These are phyloP conservation scores for Hypoxylon cercidicola DNA, from an alignment of 495 filamentous ascomycete genomes.

Conservation along the genomic window DNA sequence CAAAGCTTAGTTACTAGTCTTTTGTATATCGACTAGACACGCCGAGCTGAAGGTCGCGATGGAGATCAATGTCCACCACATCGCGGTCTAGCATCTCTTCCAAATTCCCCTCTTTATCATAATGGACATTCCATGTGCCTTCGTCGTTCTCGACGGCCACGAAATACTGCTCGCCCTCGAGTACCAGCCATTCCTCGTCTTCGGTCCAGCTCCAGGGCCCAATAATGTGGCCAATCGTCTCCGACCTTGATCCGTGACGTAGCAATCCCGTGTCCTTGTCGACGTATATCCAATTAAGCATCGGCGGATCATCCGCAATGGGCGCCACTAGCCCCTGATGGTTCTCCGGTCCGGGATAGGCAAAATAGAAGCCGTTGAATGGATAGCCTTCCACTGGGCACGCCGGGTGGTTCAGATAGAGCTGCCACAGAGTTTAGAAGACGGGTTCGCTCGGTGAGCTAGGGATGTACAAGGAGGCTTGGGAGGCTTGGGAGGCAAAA, in stretches of 20 bases:
- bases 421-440: constrained; percentile 41
- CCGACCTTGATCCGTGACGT: constrained; percentile 62
- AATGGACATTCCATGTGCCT: constrained; percentile 58
- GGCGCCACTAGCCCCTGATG: constrained; percentile 68
- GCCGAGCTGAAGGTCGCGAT: constrained; percentile 46
- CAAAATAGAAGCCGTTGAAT: constrained; percentile 70
- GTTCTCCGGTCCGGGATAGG: constrained; percentile 64
- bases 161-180: constrained; percentile 57
- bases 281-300: constrained; percentile 73
- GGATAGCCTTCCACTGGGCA: constrained; percentile 59
- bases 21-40: constrained; percentile 45
- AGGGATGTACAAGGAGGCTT: not conserved
- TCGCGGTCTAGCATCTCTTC: constrained; percentile 42
- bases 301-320: constrained; percentile 67
- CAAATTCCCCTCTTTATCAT: constrained; percentile 52
- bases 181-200: constrained; percentile 63
- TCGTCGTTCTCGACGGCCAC: constrained; percentile 57
- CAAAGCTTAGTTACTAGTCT: constrained; percentile 17
- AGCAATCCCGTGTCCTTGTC: constrained; percentile 66
- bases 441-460: not conserved
- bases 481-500: no score
- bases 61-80: constrained; percentile 47
- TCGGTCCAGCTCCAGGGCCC: constrained; percentile 68
- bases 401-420: constrained; percentile 59
- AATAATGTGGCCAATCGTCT: constrained; percentile 59